Evolutionary conservation across 2,329 filamentous ascomycete species (phyloP).

Genomic region (Aspergillus nomiae): DNA sequence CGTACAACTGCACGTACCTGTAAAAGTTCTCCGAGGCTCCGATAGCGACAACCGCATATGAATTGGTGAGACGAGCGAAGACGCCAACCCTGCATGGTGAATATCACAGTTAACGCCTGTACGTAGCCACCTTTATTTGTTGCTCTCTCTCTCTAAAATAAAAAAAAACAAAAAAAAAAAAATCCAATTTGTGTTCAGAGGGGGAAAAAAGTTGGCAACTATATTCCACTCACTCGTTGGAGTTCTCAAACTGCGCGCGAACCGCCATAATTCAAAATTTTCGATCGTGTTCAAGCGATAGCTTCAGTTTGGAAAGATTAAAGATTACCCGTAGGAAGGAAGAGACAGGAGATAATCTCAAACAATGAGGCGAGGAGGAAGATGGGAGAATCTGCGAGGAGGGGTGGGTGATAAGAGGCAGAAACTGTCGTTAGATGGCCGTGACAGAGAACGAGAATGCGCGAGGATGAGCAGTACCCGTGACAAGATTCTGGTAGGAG

Average conservation of each 20-base stretch:
- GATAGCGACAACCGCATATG: conserved; percentile 90
- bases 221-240: conserved; percentile 46
- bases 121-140: not conserved
- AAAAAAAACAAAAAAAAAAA: no score
- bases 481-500: not conserved
- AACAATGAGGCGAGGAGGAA: not conserved
- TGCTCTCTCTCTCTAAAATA: not conserved
- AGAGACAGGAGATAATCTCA: not conserved
- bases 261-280: conserved; percentile 44
- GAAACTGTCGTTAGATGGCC: not conserved
- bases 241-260: conserved; percentile 54
- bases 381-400: not conserved
- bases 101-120: conserved; percentile 3
- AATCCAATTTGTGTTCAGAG: not conserved
- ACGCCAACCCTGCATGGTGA: conserved; percentile 75
- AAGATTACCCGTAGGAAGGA: not conserved
- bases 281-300: not conserved
- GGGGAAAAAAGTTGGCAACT: not conserved
- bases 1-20: conserved; percentile 56
- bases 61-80: conserved; percentile 95
- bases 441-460: not conserved
- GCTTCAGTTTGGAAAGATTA: conserved; percentile 1
- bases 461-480: not conserved
- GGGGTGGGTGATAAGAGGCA: conserved; percentile 1
- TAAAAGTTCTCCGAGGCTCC: conserved; percentile 99